Conservation (phyloP, 164 flowering plant species). For the Tetrastigma voinierianum region DNA sequence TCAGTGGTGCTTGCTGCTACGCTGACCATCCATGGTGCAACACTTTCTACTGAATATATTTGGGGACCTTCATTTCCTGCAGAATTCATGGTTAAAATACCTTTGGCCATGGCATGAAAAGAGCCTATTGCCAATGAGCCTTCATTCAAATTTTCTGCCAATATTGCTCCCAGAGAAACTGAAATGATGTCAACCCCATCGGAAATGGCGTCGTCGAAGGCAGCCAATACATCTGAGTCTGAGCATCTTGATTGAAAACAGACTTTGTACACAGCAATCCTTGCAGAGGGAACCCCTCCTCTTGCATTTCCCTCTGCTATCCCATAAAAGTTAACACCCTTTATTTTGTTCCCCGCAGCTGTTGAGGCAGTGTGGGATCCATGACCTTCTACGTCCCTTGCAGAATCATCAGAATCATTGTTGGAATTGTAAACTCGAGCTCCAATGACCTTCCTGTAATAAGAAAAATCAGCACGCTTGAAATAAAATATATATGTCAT, state of each 20-base stretch:
- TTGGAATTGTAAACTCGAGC: slow-evolving; percentile 16
- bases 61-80: no score
- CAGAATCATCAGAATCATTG: background rate
- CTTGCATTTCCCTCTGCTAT: slow-evolving; percentile 23
- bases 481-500: background rate
- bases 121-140: slow-evolving; percentile 27
- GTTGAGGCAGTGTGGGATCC: slow-evolving; percentile 39
- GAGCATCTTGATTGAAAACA: slow-evolving; percentile 1
- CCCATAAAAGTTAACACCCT: slow-evolving; percentile 20
- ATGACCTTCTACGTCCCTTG: slow-evolving; percentile 28
- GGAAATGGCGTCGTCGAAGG: slow-evolving; percentile 30
- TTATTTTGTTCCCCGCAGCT: slow-evolving; percentile 29
- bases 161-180: slow-evolving; percentile 11
- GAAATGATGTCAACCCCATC: slow-evolving; percentile 31
- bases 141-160: background rate
- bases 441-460: slow-evolving; percentile 30
- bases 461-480: background rate
- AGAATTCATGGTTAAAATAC: slow-evolving; percentile 13
- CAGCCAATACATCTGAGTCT: slow-evolving; percentile 10
- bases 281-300: slow-evolving; percentile 30
- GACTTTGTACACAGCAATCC: slow-evolving; percentile 24
- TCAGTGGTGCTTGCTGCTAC: no score
- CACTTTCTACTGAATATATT: no score
- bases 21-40: no score
- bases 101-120: slow-evolving; percentile 35